A percentile compares a stretch with the other conserved stretches of the same genome.
phyloP scores from a whole-genome alignment of 2,329 filamentous ascomycete genomes.

The Pleurostoma richardsiae region DNA sequence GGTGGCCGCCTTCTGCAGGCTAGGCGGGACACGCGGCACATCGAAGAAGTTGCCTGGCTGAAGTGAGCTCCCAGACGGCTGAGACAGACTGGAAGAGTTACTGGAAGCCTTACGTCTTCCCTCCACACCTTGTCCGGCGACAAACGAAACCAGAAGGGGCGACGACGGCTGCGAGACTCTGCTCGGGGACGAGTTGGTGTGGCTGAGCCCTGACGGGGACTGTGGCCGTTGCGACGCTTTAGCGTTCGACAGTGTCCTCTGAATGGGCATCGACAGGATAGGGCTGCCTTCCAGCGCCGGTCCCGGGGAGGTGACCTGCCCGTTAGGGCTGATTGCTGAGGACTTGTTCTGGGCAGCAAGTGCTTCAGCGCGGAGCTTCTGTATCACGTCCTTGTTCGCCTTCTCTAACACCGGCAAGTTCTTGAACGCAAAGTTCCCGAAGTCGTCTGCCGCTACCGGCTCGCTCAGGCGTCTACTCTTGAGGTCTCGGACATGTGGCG shows the following conservation, averaged over 20 bases:
- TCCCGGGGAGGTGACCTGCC: constrained; percentile 51
- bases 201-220: constrained; percentile 77
- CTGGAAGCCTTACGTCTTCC: constrained; percentile 84
- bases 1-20: constrained; percentile 55
- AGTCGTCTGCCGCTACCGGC: constrained; percentile 83
- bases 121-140: constrained; percentile 76
- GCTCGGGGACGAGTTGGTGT: constrained; percentile 81
- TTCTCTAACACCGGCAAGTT: constrained; percentile 95
- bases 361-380: constrained; percentile 89
- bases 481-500: constrained; percentile 88
- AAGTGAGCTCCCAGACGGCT: constrained; percentile 64
- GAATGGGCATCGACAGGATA: constrained; percentile 71
- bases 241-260: constrained; percentile 76
- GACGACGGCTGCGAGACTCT: constrained; percentile 76
- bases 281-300: constrained; percentile 81
- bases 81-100: constrained; percentile 77
- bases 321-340: constrained; percentile 37
- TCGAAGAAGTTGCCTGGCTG: constrained; percentile 72
- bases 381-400: constrained; percentile 97
- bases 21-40: constrained; percentile 56
- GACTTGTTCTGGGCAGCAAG: constrained; percentile 62
- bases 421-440: constrained; percentile 95
- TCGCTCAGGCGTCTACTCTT: constrained; percentile 87
- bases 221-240: constrained; percentile 74
- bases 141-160: constrained; percentile 93